Evolutionary conservation across 192 early-diverging fungal genomes (phyloP), one percentile per base, ranked within the genome.

Genomic region (Umbelopsis vinacea): DNA sequence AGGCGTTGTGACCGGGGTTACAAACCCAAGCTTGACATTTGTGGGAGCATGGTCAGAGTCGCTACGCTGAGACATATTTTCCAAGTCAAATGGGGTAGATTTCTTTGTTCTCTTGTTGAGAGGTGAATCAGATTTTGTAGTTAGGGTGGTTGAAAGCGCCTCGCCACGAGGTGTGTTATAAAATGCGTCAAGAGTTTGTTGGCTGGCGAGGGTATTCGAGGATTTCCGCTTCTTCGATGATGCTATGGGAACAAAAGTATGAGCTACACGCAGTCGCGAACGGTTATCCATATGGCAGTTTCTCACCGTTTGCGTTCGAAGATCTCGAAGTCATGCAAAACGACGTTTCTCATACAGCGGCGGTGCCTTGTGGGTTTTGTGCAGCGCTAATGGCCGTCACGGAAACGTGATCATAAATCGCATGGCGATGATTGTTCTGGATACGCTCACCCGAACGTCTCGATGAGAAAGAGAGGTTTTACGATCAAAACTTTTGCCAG

Each of bases 221-320:
- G 69, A 70, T 70, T 70, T 70, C 10, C 69, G 69, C 69, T 70
- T 70, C 53, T 70, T 70, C 12, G 69, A 70, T 54, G 69, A 50
- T 70, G 69, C 69, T 70, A 52, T 19, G 14, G 4, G 29, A 33
- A 19, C 33, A 17, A 63, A 35, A 12, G 67, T 40, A 35, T 40
- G 6, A 15, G 6, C 17, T 1, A 66, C 17, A 66, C 35, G 6
- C 35, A 26, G 60, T 1, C n/a, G 15, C n/a, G 17, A 8, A n/a
- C 2, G 0, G 48, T 1, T 17, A 50, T 50, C 5, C 15, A 9
- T 21, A 50, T 15, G 17, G 15, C 40, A 43, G 6, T 7, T 43
- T 3, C 48, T 50, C 48, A 63, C 57, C 57, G 57, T 29, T 63
- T 37, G 57, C 26, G 33, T 26, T 35, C 57, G 57, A 63, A 17